Evolutionary conservation across 176 grass and related monocot genomes (phyloP).

Genomic region (Rhynchospora tenuis): DNA sequence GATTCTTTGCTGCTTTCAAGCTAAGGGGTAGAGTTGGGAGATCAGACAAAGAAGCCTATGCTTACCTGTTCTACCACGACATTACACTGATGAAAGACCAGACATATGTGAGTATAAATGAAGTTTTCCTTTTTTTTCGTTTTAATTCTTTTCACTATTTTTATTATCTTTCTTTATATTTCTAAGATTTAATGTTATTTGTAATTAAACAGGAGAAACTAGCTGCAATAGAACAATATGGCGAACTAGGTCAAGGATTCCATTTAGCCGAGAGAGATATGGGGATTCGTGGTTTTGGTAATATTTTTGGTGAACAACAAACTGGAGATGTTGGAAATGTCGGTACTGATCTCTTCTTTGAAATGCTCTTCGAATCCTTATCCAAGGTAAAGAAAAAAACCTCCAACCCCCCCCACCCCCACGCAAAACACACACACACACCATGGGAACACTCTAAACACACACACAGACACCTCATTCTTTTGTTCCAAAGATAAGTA

Average conservation of each 20-base stretch:
- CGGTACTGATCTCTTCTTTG: slow-evolving; percentile 90
- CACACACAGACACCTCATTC: background rate
- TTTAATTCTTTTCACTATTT: slow-evolving; percentile 7
- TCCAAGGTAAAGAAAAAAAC: slow-evolving; percentile 53
- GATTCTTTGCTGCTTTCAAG: slow-evolving; percentile 38
- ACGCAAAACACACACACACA: background rate
- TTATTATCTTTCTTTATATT: background rate
- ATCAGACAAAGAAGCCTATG: slow-evolving; percentile 76
- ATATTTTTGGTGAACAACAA: slow-evolving; percentile 95
- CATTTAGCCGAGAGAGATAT: slow-evolving; percentile 96
- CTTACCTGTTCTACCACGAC: slow-evolving; percentile 84
- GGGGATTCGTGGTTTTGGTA: slow-evolving; percentile 90
- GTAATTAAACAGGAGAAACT: slow-evolving; percentile 62
- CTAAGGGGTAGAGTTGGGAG: slow-evolving; percentile 91
- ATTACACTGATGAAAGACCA: slow-evolving; percentile 74
- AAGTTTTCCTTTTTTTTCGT: slow-evolving; percentile 6
- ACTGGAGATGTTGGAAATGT: slow-evolving; percentile 97
- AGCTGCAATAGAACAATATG: slow-evolving; percentile 80
- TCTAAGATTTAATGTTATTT: background rate
- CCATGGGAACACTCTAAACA: too few species aligned
- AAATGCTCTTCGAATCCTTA: slow-evolving; percentile 98
- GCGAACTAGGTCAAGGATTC: slow-evolving; percentile 86
- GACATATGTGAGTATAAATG: slow-evolving; percentile 46
- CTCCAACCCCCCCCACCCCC: background rate
- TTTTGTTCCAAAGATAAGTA: slow-evolving; percentile 17